phyloP scores from a whole-genome alignment of 129 eudicot species.

The Flaveria brownii region DNA sequence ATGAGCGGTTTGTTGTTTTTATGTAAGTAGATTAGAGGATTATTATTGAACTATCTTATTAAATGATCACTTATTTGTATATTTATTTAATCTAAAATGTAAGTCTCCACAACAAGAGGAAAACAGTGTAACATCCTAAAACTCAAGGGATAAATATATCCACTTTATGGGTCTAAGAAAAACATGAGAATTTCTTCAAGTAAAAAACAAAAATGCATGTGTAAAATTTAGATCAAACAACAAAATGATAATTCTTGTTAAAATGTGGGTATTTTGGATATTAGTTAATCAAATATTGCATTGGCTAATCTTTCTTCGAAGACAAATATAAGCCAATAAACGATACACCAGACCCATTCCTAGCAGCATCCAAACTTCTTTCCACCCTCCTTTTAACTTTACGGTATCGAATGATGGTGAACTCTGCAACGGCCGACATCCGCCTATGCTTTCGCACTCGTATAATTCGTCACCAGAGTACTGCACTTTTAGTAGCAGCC shows the following conservation, averaged over 20 bases:
- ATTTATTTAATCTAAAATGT: background rate
- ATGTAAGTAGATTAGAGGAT: background rate
- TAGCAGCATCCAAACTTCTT: conserved; percentile 86
- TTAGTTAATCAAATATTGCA: conserved; percentile 45
- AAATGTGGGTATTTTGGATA: background rate
- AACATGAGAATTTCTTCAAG: background rate
- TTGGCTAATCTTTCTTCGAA: conserved; percentile 57
- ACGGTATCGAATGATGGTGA: conserved; percentile 88
- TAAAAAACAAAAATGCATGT: background rate
- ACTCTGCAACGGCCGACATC: conserved; percentile 75
- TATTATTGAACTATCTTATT: background rate
- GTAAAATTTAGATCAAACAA: conserved; percentile 28
- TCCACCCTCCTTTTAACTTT: conserved; percentile 68
- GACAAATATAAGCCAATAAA: conserved; percentile 66
- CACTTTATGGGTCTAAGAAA: background rate
- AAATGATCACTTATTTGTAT: background rate
- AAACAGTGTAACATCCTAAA: background rate
- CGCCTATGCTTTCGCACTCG: conserved; percentile 70
- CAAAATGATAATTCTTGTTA: conserved; percentile 14
- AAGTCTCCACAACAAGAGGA: background rate
- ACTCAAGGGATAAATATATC: background rate
- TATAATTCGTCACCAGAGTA: conserved; percentile 77
- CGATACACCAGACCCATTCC: conserved; percentile 85
- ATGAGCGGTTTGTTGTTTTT: background rate
- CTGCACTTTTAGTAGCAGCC: conserved; percentile 86